These are phyloP conservation scores for Penicillium oxalicum DNA, from an alignment of 2,329 filamentous ascomycete genomes.

Conservation along the genomic window DNA sequence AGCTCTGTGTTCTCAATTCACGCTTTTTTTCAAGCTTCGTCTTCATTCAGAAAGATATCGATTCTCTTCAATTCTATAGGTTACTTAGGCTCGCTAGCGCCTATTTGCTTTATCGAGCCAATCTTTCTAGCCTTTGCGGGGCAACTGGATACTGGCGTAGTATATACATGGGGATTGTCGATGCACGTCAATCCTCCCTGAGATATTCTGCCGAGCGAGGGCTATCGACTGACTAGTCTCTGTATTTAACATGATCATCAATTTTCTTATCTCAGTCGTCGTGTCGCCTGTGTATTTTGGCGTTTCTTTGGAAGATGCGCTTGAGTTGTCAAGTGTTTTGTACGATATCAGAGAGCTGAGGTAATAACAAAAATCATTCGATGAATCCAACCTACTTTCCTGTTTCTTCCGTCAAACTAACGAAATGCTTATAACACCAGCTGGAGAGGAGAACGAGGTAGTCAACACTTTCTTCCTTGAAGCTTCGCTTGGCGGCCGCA, in stretches of 20 bases:
- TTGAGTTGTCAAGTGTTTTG: background rate
- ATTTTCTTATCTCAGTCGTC: background rate
- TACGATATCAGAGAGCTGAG: background rate
- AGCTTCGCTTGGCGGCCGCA: background rate
- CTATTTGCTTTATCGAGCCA: background rate
- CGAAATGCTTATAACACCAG: background rate
- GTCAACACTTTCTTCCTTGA: background rate
- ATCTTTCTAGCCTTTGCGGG: background rate
- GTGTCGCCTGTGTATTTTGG: constrained; percentile 3
- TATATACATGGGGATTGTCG: background rate
- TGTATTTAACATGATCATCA: background rate
- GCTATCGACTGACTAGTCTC: background rate
- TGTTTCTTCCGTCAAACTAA: background rate
- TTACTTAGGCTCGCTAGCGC: background rate
- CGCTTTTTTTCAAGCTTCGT: too few species aligned
- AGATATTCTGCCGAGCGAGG: background rate
- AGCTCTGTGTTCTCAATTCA: background rate
- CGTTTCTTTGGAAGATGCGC: background rate
- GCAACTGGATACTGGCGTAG: background rate
- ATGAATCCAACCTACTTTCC: background rate
- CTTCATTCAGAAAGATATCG: background rate
- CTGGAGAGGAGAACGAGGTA: background rate
- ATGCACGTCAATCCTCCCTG: background rate
- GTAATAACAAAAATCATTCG: background rate
- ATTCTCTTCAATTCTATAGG: background rate